A percentile compares a stretch with the other conserved stretches of the same genome.
Evolutionary conservation across 1,139 yeast species (phyloP).

Genomic region (Cylindricascospora bacillispora): DNA sequence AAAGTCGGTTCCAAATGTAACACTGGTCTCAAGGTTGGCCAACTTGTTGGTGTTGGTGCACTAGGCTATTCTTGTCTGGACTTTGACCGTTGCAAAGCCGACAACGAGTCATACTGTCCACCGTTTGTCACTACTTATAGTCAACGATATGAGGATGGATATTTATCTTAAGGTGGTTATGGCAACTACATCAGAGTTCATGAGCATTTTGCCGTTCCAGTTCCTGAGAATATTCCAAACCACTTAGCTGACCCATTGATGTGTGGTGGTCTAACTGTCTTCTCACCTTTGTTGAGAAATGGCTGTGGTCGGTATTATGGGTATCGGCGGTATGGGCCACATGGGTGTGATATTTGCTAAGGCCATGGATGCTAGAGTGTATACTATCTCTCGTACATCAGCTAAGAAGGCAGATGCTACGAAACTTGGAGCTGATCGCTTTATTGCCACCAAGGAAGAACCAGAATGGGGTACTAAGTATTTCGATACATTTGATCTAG

Average conservation of each 20-base stretch:
- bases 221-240: slow-evolving; percentile 34
- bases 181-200: slow-evolving; percentile 38
- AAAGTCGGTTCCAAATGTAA: slow-evolving; percentile 30
- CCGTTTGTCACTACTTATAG: slow-evolving; percentile 34
- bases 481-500: slow-evolving; percentile 32
- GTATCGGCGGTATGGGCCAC: slow-evolving; percentile 53
- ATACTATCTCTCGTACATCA: slow-evolving; percentile 39
- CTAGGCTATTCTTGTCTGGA: slow-evolving; percentile 33
- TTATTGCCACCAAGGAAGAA: slow-evolving; percentile 36
- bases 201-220: slow-evolving; percentile 36
- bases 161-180: slow-evolving; percentile 42
- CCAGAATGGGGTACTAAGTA: slow-evolving; percentile 29
- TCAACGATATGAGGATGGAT: slow-evolving; percentile 31
- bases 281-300: slow-evolving; percentile 38
- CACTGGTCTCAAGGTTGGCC: slow-evolving; percentile 31
- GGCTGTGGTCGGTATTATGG: slow-evolving; percentile 40
- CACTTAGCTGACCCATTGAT: slow-evolving; percentile 37
- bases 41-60: slow-evolving; percentile 44
- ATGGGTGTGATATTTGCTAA: slow-evolving; percentile 45
- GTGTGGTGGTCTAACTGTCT: slow-evolving; percentile 44
- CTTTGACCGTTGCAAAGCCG: slow-evolving; percentile 33
- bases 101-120: slow-evolving; percentile 38
- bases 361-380: slow-evolving; percentile 42
- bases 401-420: slow-evolving; percentile 39
- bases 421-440: slow-evolving; percentile 41